phyloP scores from a whole-genome alignment of 2,329 filamentous ascomycete genomes.

The Aspergillus ustus region DNA sequence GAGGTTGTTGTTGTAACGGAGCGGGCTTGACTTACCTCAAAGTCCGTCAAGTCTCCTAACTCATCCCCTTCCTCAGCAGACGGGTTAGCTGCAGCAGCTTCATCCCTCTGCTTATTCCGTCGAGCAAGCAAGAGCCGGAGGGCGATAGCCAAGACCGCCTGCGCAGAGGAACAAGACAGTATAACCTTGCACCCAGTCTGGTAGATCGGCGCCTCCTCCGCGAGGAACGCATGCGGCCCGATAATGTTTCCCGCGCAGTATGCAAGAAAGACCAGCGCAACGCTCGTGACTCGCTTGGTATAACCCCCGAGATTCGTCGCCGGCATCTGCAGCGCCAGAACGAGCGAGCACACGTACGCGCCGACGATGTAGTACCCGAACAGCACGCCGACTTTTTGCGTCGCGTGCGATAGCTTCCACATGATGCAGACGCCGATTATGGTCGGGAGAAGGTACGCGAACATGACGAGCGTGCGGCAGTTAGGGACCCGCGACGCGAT shows the following conservation, averaged over 20 bases:
- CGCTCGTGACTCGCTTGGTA: conserved; percentile 55
- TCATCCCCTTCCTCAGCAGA: conserved; percentile 15
- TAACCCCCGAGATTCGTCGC: conserved; percentile 52
- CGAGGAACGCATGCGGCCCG: conserved; percentile 12
- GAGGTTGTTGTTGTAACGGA: not conserved
- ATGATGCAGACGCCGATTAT: conserved; percentile 55
- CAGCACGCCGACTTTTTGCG: conserved; percentile 52
- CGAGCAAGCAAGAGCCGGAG: conserved; percentile 25
- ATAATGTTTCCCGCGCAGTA: conserved; percentile 34
- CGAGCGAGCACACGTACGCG: conserved; percentile 56
- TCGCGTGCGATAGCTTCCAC: conserved; percentile 53
- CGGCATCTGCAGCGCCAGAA: conserved; percentile 54
- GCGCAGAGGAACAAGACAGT: conserved; percentile 39
- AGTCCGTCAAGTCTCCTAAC: conserved; percentile 33
- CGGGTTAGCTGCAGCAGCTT: not conserved
- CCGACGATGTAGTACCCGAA: conserved; percentile 58
- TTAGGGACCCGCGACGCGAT: conserved; percentile 58
- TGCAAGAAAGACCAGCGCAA: conserved; percentile 51
- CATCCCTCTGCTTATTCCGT: conserved; percentile 29
- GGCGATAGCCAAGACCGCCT: conserved; percentile 25
- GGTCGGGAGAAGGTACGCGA: conserved; percentile 56
- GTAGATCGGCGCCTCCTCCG: conserved; percentile 48
- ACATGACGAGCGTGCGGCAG: conserved; percentile 58
- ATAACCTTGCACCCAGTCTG: conserved; percentile 58
- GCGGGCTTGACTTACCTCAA: conserved; percentile 29